A percentile compares a stretch with the other conserved stretches of the same genome.
phyloP scores from a whole-genome alignment of 768 basidiomycete genomes.

The Clitopilus passeckerianus region DNA sequence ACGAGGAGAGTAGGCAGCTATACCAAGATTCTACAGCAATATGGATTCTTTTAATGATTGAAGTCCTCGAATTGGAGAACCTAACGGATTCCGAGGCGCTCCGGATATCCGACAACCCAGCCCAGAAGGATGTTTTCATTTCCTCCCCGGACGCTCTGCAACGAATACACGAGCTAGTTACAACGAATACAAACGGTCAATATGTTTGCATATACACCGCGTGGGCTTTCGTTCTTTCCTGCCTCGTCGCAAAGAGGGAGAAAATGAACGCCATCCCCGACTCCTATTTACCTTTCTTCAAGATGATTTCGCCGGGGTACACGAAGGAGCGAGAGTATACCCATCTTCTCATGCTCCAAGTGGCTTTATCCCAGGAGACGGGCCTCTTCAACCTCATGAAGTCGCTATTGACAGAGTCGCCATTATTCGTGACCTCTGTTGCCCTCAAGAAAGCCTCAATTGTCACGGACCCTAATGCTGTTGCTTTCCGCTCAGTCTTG shows the following conservation, averaged over 20 bases:
- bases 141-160: conserved; percentile 59
- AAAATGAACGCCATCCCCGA: conserved; percentile 48
- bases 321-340: conserved; percentile 56
- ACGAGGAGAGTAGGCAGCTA: conserved; percentile 67
- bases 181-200: conserved; percentile 53
- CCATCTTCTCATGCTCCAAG: conserved; percentile 52
- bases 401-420: conserved; percentile 60
- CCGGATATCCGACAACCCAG: conserved; percentile 47
- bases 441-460: conserved; percentile 68
- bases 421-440: conserved; percentile 69
- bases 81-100: conserved; percentile 47
- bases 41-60: conserved; percentile 77
- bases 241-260: conserved; percentile 42
- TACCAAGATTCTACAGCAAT: conserved; percentile 64
- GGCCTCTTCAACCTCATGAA: conserved; percentile 56
- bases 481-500: conserved; percentile 75
- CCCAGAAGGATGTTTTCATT: conserved; percentile 48
- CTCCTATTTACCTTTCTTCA: conserved; percentile 51
- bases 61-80: conserved; percentile 76
- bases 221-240: conserved; percentile 81
- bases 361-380: conserved; percentile 51
- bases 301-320: conserved; percentile 42
- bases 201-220: conserved; percentile 70
- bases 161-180: conserved; percentile 64
- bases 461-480: conserved; percentile 70